These are phyloP conservation scores for Aspergillus avenaceus DNA, from an alignment of 495 filamentous ascomycete genomes.

Conservation along the genomic window DNA sequence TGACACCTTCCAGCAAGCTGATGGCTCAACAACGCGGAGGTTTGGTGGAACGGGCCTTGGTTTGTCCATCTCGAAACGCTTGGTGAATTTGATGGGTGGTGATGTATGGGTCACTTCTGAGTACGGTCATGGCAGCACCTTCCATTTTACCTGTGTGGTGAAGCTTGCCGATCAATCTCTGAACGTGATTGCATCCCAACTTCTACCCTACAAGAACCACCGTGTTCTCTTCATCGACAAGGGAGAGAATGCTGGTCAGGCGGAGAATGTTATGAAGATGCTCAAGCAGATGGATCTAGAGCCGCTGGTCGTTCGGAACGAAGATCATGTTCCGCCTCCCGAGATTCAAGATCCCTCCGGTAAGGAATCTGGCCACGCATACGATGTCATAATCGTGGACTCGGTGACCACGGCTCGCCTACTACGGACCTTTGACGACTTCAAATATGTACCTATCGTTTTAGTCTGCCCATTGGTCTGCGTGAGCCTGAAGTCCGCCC, in stretches of 20 bases:
- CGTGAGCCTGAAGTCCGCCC: slow-evolving; percentile 87
- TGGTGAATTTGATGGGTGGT: slow-evolving; percentile 97
- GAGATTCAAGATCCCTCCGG: slow-evolving; percentile 55
- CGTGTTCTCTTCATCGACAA: slow-evolving; percentile 96
- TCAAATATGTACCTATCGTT: slow-evolving; percentile 97
- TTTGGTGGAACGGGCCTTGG: slow-evolving; percentile 97
- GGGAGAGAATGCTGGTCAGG: slow-evolving; percentile 69
- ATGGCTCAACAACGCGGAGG: slow-evolving; percentile 93
- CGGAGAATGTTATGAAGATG: slow-evolving; percentile 73
- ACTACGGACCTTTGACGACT: slow-evolving; percentile 81
- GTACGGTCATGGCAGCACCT: slow-evolving; percentile 89
- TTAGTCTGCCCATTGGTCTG: slow-evolving; percentile 86
- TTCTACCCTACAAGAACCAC: slow-evolving; percentile 82
- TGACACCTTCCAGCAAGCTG: slow-evolving; percentile 98
- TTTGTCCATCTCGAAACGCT: slow-evolving; percentile 90
- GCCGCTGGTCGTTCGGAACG: slow-evolving; percentile 74
- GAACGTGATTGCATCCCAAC: slow-evolving; percentile 72
- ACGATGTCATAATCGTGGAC: slow-evolving; percentile 97
- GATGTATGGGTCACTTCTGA: slow-evolving; percentile 95
- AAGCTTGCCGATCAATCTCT: slow-evolving; percentile 82
- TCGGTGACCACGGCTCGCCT: slow-evolving; percentile 84
- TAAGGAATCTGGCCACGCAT: slow-evolving; percentile 60
- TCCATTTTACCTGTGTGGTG: slow-evolving; percentile 95
- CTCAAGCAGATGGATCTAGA: slow-evolving; percentile 73
- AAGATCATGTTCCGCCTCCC: slow-evolving; percentile 53